A percentile compares a stretch with the other conserved stretches of the same genome.
These are phyloP conservation scores for Ophiostoma piceae DNA, from an alignment of 2,329 filamentous ascomycete genomes.

Conservation along the genomic window DNA sequence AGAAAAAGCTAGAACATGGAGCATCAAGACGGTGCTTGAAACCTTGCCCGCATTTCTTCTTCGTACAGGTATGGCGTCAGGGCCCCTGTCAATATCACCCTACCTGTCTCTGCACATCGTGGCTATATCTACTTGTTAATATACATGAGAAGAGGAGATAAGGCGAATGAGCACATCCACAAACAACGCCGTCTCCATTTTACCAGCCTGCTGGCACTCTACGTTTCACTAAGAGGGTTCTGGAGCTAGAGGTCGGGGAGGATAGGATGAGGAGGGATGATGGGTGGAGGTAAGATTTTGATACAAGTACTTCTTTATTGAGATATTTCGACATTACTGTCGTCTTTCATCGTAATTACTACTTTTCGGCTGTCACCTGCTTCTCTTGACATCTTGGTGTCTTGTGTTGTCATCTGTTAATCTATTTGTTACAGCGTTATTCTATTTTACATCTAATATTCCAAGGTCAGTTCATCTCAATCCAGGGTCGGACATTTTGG, in stretches of 20 bases:
- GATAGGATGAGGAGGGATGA: constrained; percentile 5
- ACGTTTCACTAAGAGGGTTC: constrained; percentile 19
- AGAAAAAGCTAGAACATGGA: not conserved
- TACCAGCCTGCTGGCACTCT: constrained; percentile 22
- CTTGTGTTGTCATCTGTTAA: not conserved
- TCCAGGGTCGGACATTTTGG: not conserved
- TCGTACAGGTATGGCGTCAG: constrained; percentile 11
- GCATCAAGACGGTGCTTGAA: not conserved
- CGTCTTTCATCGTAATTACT: not conserved
- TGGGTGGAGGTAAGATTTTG: not conserved
- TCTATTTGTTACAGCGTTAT: not conserved
- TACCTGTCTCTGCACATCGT: not conserved
- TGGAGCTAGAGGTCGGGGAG: not conserved
- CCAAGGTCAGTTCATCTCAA: not conserved
- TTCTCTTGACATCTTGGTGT: not conserved
- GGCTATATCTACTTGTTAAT: not conserved
- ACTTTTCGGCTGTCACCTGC: not conserved
- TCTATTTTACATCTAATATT: not conserved
- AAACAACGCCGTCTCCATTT: constrained; percentile 11
- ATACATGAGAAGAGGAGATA: not conserved
- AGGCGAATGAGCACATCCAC: constrained; percentile 14
- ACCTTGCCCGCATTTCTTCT: not conserved
- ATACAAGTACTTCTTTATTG: not conserved
- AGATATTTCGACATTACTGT: not conserved
- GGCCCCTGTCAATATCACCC: constrained; percentile 3